Conservation (phyloP, 2,329 filamentous ascomycete species). For the Ophiosphaerella korrae region DNA sequence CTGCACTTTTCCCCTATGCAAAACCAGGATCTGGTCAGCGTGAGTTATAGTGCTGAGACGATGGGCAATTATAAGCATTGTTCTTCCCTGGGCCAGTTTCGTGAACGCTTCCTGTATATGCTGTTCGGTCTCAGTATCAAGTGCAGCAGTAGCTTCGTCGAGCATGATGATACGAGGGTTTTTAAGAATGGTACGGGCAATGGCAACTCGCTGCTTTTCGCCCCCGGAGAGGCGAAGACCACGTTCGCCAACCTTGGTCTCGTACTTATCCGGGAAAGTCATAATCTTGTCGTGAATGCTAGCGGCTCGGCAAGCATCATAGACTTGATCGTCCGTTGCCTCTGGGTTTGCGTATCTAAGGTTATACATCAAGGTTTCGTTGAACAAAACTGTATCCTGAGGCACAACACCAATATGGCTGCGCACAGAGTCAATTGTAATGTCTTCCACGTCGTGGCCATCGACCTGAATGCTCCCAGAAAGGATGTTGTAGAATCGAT, state of each 20-base stretch:
- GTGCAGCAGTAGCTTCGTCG: conserved; percentile 88
- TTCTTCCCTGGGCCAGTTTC: conserved; percentile 81
- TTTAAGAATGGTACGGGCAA: conserved; percentile 91
- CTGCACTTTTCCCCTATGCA: conserved; percentile 58
- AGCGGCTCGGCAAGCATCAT: conserved; percentile 79
- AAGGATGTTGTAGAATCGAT: conserved; percentile 90
- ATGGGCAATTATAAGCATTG: conserved; percentile 92
- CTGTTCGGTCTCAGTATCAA: conserved; percentile 91
- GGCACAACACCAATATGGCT: conserved; percentile 93
- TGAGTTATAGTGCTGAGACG: conserved; percentile 61
- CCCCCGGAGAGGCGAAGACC: conserved; percentile 86
- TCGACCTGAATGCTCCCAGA: conserved; percentile 84
- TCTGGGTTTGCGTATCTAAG: conserved; percentile 84
- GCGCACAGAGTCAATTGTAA: conserved; percentile 93
- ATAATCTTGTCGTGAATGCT: conserved; percentile 93
- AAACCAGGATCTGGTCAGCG: conserved; percentile 61
- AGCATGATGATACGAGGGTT: conserved; percentile 89
- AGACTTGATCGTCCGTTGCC: conserved; percentile 81
- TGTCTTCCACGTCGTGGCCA: conserved; percentile 78
- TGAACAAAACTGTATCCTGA: conserved; percentile 94
- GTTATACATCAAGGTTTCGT: conserved; percentile 94
- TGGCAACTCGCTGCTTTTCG: conserved; percentile 92
- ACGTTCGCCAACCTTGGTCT: conserved; percentile 89
- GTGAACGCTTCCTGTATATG: conserved; percentile 88
- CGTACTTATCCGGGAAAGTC: conserved; percentile 83